Base-by-base conservation (phyloP, 768 basidiomycete genomes). In the Lentinula boryana region DNA sequence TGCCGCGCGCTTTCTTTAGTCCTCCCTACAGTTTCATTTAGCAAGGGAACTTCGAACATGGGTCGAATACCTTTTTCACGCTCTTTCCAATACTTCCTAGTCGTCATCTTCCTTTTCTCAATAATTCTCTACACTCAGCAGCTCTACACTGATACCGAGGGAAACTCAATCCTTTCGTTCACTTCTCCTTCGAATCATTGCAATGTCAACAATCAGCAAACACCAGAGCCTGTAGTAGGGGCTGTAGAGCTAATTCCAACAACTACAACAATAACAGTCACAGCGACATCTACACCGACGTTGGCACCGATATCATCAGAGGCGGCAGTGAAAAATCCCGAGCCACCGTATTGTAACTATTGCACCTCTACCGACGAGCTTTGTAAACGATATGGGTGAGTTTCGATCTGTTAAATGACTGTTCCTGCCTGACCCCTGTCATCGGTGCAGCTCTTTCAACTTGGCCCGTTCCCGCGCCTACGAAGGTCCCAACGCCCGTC, bases 401-500 rank as follows among this genome's bases (percentile, higher is more conserved):
- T 44, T 27, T 27, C 13, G n/a, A 5, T 8, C 36, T 38, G 31
- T 18, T 53, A 33, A 15, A 31, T 23, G 9, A 9, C 21, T 23
- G n/a, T 9, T 3, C 46, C 3, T 10, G 3, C 46, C 21, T 8
- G 7, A 18, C 43, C 10, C 40, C 21, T 40, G 5, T 23, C 23
- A 15, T 27, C 33, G 16, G 16, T 6, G 7, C 18, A 56, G 55
- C 38, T 40, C 55, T 9, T 56, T 41, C 23, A 56, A 56, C 21
- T 23, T 56, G 5, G 55, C 55, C 15, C 55, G 55, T 18, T 56
- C 55, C 10, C 55, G 55, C 23, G 55, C 55, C 38, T 56, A 56
- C 27, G 55, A 56, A 56, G 55, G 55, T 10, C 55, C 55, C 23
- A 56, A 56, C 27, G 55, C 55, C 18, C 55, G 38, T 21, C 55